Base-by-base conservation (phyloP, 495 filamentous ascomycete species). In the Aspergillus haitiensis region DNA sequence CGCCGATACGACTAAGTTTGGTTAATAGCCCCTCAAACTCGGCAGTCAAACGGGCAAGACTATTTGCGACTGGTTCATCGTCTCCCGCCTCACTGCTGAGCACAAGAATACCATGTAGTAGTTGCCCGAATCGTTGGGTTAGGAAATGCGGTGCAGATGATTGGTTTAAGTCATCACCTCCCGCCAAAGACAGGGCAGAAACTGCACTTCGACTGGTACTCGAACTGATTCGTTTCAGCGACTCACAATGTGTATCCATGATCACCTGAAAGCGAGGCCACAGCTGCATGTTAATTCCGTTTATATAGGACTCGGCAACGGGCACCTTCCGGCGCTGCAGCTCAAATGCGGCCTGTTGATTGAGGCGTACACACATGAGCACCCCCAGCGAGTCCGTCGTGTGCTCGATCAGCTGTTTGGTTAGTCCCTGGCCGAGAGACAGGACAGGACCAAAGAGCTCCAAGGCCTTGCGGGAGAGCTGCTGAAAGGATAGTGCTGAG, bases 241-340 rank as follows among this genome's bases (percentile, higher is more conserved):
- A 93, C 42, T 96, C 91, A 73, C 87, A 88, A 68, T 98, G 94
- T n/a, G 85, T 79, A 65, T 96, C 91, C 87, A 98, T 96, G 67
- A 94, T 85, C 21, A 88, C 82, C 75, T 98, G 95, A 69, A 98
- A 91, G 33, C 92, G 87, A 5, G 94, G 94, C 94, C 94, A 98
- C 6, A 98, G 85, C 7, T 91, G 85, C 93, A 98, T 98, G 64
- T 88, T 88, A 21, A 91, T 94, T 15, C 86, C 92, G 71, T 98
- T 98, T 66, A 97, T 88, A 70, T 98, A 98, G 33, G 84, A 83
- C 59, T 98, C 94, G 3, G 89, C 86, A 5, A 91, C 87, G 9
- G 94, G 95, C 3, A 97, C 85, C 66, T 93, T 91, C 47, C 93
- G 86, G 7, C 94, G 83, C 70, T 98, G 94, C 7, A 97, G 81